Evolutionary conservation across 805 yeast genomes (phyloP).

Genomic region (Kregervanrija fluxuum): DNA sequence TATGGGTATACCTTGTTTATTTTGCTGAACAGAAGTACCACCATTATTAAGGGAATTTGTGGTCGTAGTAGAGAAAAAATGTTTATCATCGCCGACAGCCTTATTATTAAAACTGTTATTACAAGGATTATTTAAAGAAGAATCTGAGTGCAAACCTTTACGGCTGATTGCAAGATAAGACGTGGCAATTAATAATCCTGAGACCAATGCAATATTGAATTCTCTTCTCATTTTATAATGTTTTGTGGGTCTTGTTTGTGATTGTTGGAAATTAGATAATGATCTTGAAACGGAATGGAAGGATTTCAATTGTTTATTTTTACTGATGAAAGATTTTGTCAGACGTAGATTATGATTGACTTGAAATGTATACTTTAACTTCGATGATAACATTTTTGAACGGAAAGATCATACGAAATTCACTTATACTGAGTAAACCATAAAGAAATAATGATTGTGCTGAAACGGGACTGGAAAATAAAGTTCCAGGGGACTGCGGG

Average conservation of each 20-base stretch:
- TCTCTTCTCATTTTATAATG: slow-evolving; percentile 23
- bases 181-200: slow-evolving; percentile 28
- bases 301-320: slow-evolving; percentile 9
- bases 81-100: slow-evolving; percentile 10
- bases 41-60: slow-evolving; percentile 34
- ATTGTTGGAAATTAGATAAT: slow-evolving; percentile 1
- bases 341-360: background rate
- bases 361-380: too few species aligned
- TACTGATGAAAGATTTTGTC: slow-evolving; percentile 8
- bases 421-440: too few species aligned
- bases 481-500: too few species aligned
- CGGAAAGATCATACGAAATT: too few species aligned
- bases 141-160: slow-evolving; percentile 24
- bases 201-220: slow-evolving; percentile 24
- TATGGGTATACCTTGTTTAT: slow-evolving; percentile 49
- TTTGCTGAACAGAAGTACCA: slow-evolving; percentile 30
- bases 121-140: slow-evolving; percentile 10
- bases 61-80: slow-evolving; percentile 27
- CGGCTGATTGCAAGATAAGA: slow-evolving; percentile 26
- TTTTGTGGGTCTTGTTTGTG: slow-evolving; percentile 4
- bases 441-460: too few species aligned
- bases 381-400: too few species aligned
- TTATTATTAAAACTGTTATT: slow-evolving; percentile 2
- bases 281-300: slow-evolving; percentile 9
- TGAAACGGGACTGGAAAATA: too few species aligned